Evolutionary conservation across 139 green algal species (phyloP), one percentile per base, ranked within the genome.

Genomic region (Tetratostichococcus sp.): DNA sequence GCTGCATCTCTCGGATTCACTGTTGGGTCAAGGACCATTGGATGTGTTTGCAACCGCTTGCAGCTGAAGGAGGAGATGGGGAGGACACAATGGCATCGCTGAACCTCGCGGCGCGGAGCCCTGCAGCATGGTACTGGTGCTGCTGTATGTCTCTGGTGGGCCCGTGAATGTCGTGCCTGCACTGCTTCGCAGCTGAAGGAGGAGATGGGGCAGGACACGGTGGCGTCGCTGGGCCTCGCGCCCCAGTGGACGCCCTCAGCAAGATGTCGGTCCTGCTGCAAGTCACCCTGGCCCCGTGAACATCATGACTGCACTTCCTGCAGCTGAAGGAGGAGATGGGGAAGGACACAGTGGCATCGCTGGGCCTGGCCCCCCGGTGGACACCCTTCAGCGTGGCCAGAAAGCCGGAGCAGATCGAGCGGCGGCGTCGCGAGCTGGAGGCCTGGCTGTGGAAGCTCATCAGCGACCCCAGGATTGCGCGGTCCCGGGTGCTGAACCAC

Each of bases 361-460:
- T 72, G n/a, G 82, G 80, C 11, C 71, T 69, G 8, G 79, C 82
- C 21, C 72, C 75, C 35, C 59, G 68, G 1, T 69, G 77, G 11
- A 39, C 75, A 59, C 43, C 84, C 19, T 58, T 75, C 5, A 71
- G 76, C 25, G 79, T 84, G n/a, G 80, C 81, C 70, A 76, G 70
- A 33, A 75, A 73, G 58, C 79, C 79, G 67, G 89, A 90, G n/a
- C 77, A 87, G 28, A 75, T 88, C 17, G 89, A 94, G 74, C 79
- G 79, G 71, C 85, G 90, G 11, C 77, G 86, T 8, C 83, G 58
- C 32, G 88, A 93, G 79, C 83, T 94, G 66, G 86, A 94, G 82
- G 42, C 67, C 28, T 94, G 90, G 90, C 65, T 93, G 74, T 94
- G 88, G 88, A 79, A 80, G 39, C 81, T 94, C 33, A 78, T 92